phyloP scores from a whole-genome alignment of 1,284 basidiomycete genomes.

The Ganoderma sp. region DNA sequence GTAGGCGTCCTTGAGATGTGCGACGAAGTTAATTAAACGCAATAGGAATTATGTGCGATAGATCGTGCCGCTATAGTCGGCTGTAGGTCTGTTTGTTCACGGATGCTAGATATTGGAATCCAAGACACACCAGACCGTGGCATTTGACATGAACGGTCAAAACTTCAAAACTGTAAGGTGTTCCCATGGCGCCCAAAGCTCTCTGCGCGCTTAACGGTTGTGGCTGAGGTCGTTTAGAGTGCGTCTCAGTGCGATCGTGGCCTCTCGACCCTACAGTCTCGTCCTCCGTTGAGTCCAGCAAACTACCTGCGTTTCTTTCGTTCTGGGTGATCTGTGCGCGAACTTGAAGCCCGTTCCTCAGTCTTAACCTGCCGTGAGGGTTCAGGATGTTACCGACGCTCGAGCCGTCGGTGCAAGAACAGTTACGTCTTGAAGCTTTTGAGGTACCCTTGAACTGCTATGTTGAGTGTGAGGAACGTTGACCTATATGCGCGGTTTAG shows the following conservation, averaged over 20 bases:
- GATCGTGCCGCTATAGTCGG: no score
- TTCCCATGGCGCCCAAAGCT: no score
- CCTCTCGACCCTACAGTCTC: neutral
- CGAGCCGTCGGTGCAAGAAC: slow-evolving; percentile 39
- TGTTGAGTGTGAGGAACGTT: neutral
- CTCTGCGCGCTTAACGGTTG: neutral
- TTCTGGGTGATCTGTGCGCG: neutral
- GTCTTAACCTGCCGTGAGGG: neutral
- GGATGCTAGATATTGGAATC: no score
- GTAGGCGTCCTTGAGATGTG: neutral
- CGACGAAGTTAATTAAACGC: neutral
- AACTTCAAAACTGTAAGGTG: no score
- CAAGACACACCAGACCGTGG: neutral
- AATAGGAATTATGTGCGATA: neutral
- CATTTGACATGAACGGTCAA: neutral
- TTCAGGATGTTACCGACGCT: slow-evolving; percentile 23
- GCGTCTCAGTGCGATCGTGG: no score
- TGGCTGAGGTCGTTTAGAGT: neutral
- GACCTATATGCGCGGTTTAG: slow-evolving; percentile 45
- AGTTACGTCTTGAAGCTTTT: slow-evolving; percentile 40
- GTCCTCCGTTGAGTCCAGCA: neutral
- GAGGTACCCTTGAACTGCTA: slow-evolving; percentile 33
- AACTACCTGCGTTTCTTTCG: neutral
- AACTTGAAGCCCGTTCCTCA: neutral
- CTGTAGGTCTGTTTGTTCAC: no score